Evolutionary conservation across 257 asterid species (phyloP), one percentile per base, ranked within the genome.

Genomic region (Eucommia ulmoides): DNA sequence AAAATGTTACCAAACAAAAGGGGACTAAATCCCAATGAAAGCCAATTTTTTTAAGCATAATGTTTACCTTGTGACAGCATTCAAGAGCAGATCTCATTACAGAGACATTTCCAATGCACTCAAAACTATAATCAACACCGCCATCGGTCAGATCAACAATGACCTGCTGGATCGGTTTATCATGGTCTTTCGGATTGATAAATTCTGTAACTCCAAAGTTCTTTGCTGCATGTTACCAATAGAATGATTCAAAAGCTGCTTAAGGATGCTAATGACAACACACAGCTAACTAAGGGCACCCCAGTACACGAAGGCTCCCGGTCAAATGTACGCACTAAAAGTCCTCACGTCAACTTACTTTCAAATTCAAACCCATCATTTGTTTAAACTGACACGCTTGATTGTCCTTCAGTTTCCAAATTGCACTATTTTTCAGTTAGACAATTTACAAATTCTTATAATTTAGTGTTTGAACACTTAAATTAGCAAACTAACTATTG

Each of bases 51-150:
- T n/a, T n/a, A n/a, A n/a, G n/a, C n/a, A 21, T 19, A 11, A 35
- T n/a, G 38, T 35, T 53, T 68, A 86, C 96, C 99, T 91, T 91
- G 67, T 91, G 99, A 75, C 99, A 91, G 72, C 97, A 91, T 63
- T 91, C 99, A 48, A 91, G 59, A 55, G 99, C 99, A 58, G 99
- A 74, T 65, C 99, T 81, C 99, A 83, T 91, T 22, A 83, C 64
- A 35, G 81, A 62, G 41, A 91, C 99, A 55, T 83, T 91, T 48
- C 99, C 99, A 50, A 86, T 86, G 82, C 99, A 91, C 74, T 86
- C 99, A 23, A 91, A 91, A 68, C 99, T 91, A 53, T 91, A 91
- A 67, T 91, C 96, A 26, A 91, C 99, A 14, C 99, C 99, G 41
- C 99, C 99, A 44, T 91, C 99, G 2, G 99, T 91, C 41, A 24